phyloP scores from a whole-genome alignment of 2,329 filamentous ascomycete species.

The Neofusicoccum sp. region DNA sequence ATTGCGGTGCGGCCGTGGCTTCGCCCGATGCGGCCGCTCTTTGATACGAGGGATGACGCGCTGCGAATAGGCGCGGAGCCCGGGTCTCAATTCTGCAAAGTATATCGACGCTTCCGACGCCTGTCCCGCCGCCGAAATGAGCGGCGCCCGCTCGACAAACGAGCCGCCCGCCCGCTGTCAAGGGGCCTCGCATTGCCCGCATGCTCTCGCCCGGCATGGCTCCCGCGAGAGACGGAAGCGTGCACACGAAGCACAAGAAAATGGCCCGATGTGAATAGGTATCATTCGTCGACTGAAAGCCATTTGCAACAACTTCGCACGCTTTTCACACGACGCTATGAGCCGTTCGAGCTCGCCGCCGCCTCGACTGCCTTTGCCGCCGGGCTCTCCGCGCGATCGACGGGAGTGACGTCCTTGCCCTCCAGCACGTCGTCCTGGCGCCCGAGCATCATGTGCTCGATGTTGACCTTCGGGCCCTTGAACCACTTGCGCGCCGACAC shows the following conservation, averaged over 20 bases:
- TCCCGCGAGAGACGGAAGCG: not conserved
- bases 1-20: not conserved
- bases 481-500: slow-evolving; percentile 67
- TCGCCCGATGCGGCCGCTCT: not conserved
- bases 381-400: not conserved
- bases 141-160: not conserved
- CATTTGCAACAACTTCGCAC: not conserved
- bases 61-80: not conserved
- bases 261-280: not conserved
- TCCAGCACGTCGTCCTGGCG: slow-evolving; percentile 39
- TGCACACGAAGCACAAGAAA: too few relatives aligned
- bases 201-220: not conserved
- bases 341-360: not conserved
- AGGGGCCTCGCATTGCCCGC: not conserved
- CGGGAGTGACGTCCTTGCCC: slow-evolving; percentile 24
- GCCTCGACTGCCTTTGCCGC: slow-evolving; percentile 16
- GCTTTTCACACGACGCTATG: not conserved
- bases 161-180: not conserved
- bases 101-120: not conserved
- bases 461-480: slow-evolving; percentile 67
- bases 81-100: not conserved
- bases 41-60: slow-evolving; percentile 9
- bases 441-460: slow-evolving; percentile 55
- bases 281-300: slow-evolving; percentile 5
- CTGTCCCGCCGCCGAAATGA: not conserved